Percentiles rank a stretch among this genome's conserved stretches.
These are phyloP conservation scores for Aspergillus fischeri DNA, from an alignment of 2,329 filamentous ascomycete species.

Conservation along the genomic window DNA sequence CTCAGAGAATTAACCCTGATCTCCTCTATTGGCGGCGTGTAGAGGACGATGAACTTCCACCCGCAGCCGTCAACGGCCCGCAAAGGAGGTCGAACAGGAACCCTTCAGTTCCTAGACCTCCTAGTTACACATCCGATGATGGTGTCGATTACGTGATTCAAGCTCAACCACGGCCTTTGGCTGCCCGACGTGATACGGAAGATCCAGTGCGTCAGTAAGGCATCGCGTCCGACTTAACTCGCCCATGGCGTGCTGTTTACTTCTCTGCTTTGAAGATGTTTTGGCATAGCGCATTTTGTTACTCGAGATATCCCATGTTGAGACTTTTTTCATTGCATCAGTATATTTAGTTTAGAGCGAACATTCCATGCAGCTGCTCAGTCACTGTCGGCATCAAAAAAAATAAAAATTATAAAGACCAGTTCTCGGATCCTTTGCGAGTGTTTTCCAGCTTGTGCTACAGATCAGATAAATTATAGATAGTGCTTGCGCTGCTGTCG, in stretches of 20 bases:
- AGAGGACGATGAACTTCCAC: conserved; percentile 10
- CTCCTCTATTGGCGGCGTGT: conserved; percentile 76
- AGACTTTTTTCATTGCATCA: conserved; percentile 1
- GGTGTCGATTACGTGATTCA: conserved; percentile 70
- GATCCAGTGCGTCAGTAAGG: background rate
- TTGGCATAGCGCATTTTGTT: background rate
- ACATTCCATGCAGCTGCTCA: background rate
- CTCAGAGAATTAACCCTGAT: conserved; percentile 71
- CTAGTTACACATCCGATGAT: conserved; percentile 72
- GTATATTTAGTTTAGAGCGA: background rate
- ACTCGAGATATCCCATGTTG: background rate
- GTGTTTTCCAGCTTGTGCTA: background rate
- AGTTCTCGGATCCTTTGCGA: background rate
- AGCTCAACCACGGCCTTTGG: conserved; percentile 58
- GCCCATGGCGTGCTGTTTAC: background rate
- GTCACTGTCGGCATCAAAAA: background rate
- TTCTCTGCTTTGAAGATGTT: background rate
- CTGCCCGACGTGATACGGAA: conserved; percentile 28
- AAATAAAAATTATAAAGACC: background rate
- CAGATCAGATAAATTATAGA: background rate
- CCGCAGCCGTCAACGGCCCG: background rate
- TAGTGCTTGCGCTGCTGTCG: conserved; percentile 6
- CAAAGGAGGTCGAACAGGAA: conserved; percentile 14
- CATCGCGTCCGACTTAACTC: background rate
- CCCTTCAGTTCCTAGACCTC: conserved; percentile 54